A percentile compares a stretch with the other conserved stretches of the same genome.
Evolutionary conservation across 2,329 filamentous ascomycete species (phyloP).

Genomic region (Curvularia spicifera): DNA sequence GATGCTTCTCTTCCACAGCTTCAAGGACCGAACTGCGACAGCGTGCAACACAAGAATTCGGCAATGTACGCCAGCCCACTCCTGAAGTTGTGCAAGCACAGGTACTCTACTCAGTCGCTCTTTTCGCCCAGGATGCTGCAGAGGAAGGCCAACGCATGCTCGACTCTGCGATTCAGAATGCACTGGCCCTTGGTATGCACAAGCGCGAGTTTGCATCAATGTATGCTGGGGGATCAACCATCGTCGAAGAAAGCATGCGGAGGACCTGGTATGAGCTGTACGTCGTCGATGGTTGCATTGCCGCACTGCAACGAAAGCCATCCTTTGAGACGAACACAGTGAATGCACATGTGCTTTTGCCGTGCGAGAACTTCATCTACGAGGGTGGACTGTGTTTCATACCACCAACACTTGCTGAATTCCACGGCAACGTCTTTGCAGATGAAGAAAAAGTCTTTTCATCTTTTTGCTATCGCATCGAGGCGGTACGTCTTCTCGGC

Average conservation of each 20-base stretch:
- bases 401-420: slow-evolving; percentile 67
- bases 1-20: slow-evolving; percentile 55
- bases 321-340: slow-evolving; percentile 70
- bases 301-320: slow-evolving; percentile 73
- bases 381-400: slow-evolving; percentile 17
- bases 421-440: slow-evolving; percentile 73
- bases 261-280: slow-evolving; percentile 88
- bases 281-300: slow-evolving; percentile 78
- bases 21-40: slow-evolving; percentile 49
- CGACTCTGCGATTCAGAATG: slow-evolving; percentile 69
- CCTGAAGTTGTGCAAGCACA: slow-evolving; percentile 73
- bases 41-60: slow-evolving; percentile 16
- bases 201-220: slow-evolving; percentile 66
- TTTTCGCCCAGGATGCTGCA: slow-evolving; percentile 75
- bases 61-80: slow-evolving; percentile 19
- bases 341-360: slow-evolving; percentile 70
- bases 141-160: slow-evolving; percentile 70
- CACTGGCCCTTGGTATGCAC: slow-evolving; percentile 76
- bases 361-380: slow-evolving; percentile 76
- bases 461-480: slow-evolving; percentile 81
- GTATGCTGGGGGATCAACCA: slow-evolving; percentile 65
- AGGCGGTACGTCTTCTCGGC: slow-evolving; percentile 76
- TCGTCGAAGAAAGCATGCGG: slow-evolving; percentile 79
- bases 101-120: slow-evolving; percentile 72
- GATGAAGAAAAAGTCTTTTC: slow-evolving; percentile 74